Conservation (phyloP, 2,329 filamentous ascomycete genomes). For the Dothiorella sarmentorum region DNA sequence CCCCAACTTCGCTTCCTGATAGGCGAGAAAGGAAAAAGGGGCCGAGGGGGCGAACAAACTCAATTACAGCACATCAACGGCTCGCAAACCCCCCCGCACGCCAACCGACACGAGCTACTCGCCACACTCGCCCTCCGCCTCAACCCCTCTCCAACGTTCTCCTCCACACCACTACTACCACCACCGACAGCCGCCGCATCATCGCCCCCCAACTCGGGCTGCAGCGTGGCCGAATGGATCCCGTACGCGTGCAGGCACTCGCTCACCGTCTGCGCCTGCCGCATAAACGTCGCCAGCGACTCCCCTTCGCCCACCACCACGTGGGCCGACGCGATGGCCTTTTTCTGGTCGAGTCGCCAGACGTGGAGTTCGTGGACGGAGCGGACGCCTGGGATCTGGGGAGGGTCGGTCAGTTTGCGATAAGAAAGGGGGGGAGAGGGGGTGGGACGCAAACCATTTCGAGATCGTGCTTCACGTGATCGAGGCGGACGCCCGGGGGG, state of each 20-base stretch:
- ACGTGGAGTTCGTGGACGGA: conserved; percentile 71
- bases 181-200: not conserved
- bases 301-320: conserved; percentile 54
- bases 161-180: conserved; percentile 8
- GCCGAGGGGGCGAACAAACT: too few relatives aligned
- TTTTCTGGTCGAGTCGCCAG: conserved; percentile 69
- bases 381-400: conserved; percentile 61
- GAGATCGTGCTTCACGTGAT: conserved; percentile 65
- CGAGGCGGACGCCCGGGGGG: conserved; percentile 56
- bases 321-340: conserved; percentile 67
- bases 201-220: conserved; percentile 54
- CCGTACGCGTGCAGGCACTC: conserved; percentile 72
- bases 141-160: conserved; percentile 23
- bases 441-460: conserved; percentile 51
- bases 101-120: conserved; percentile 52
- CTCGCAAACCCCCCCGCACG: conserved; percentile 52
- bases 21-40: too few relatives aligned
- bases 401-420: too few relatives aligned
- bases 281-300: conserved; percentile 57
- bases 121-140: conserved; percentile 28
- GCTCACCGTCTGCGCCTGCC: conserved; percentile 58
- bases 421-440: not conserved
- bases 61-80: conserved; percentile 52
- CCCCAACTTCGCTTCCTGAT: too few relatives aligned
- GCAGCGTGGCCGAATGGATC: conserved; percentile 67